Evolutionary conservation across 345 rosid genomes (phyloP).

Genomic region (Ceriops decandra): DNA sequence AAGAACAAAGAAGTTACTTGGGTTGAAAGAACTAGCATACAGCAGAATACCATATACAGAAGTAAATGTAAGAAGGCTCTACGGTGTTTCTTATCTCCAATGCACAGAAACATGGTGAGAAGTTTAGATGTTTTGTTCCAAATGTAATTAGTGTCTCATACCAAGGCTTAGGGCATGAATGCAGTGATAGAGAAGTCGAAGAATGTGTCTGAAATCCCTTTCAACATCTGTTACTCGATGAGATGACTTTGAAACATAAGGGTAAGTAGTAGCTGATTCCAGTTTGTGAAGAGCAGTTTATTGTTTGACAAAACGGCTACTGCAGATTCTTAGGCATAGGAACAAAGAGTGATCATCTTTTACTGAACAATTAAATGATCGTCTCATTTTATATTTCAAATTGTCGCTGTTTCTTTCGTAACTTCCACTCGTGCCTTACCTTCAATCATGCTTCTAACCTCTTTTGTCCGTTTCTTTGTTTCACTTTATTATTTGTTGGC

Average conservation of each 20-base stretch:
- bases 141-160: conserved; percentile 21
- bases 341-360: conserved; percentile 1
- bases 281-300: conserved; percentile 3
- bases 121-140: conserved; percentile 12
- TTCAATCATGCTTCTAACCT: too few species aligned
- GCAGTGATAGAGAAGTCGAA: conserved; percentile 12
- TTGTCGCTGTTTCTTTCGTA: neutral
- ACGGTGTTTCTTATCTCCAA: conserved; percentile 25
- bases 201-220: conserved; percentile 19
- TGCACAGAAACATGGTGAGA: conserved; percentile 28
- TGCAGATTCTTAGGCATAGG: neutral
- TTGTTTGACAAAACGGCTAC: neutral
- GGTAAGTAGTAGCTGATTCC: conserved; percentile 5
- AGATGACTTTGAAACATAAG: neutral
- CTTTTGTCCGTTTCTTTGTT: neutral
- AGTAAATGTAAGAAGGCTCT: conserved; percentile 27
- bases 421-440: too few species aligned
- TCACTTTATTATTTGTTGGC: neutral
- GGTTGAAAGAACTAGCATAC: conserved; percentile 20
- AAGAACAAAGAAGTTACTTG: conserved; percentile 14
- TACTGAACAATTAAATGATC: neutral
- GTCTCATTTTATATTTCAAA: neutral
- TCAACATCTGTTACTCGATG: conserved; percentile 21
- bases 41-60: conserved; percentile 25
- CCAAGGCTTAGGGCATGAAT: conserved; percentile 13